Conservation (phyloP, 345 rosid species). For the Excoecaria agallocha region DNA sequence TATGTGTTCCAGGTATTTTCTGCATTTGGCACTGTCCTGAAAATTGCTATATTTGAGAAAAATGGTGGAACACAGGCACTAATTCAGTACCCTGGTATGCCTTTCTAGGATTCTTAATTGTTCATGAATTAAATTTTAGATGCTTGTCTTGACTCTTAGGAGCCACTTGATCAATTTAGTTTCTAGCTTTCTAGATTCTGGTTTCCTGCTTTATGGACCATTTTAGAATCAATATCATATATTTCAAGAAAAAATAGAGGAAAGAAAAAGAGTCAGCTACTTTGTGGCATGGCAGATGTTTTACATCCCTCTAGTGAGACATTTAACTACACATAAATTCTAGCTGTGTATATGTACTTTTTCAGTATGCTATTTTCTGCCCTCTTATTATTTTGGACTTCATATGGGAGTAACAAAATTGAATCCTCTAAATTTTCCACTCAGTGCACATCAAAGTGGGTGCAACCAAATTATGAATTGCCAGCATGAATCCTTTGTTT, state of each 20-base stretch:
- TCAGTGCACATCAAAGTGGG: no score
- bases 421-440: no score
- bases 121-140: conserved; percentile 1
- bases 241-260: no score
- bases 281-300: not conserved
- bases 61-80: conserved; percentile 95
- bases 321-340: not conserved
- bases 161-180: not conserved
- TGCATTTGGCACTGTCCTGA: conserved; percentile 83
- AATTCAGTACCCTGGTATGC: conserved; percentile 79
- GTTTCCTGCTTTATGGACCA: not conserved
- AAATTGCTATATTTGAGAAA: conserved; percentile 93
- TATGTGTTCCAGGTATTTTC: conserved; percentile 63
- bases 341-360: not conserved
- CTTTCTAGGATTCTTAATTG: conserved; percentile 9
- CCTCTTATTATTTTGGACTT: not conserved
- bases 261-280: not conserved
- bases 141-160: not conserved
- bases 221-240: not conserved
- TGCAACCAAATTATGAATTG: no score
- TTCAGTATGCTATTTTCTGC: not conserved
- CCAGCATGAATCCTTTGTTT: no score
- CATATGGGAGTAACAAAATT: not conserved
- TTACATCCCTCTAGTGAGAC: not conserved
- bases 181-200: not conserved